phyloP scores from a whole-genome alignment of 2,329 filamentous ascomycete genomes.

The Diaporthe sp. region DNA sequence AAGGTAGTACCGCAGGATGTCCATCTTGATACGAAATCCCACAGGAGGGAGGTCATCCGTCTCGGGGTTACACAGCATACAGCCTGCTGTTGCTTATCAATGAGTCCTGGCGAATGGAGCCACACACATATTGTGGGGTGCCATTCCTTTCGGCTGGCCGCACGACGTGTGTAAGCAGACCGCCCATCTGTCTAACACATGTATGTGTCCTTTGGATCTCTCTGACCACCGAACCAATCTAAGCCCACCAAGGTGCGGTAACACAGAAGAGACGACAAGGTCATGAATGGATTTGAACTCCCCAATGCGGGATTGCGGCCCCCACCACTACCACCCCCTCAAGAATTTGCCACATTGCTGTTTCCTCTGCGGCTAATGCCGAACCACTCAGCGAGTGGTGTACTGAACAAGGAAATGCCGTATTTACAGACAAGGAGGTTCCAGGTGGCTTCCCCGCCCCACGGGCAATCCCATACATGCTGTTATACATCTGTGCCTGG shows the following conservation, averaged over 20 bases:
- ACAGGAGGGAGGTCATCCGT: neutral
- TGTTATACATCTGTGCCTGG: no score
- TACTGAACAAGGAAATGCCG: neutral
- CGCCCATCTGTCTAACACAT: neutral
- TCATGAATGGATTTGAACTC: neutral
- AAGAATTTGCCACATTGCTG: neutral
- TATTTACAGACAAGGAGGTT: neutral
- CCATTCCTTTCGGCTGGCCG: neutral
- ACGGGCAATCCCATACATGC: no score
- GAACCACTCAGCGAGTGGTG: neutral
- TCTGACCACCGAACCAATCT: slow-evolving; percentile 4
- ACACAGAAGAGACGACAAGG: neutral
- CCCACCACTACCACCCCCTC: neutral
- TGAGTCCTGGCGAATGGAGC: neutral
- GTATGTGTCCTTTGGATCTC: slow-evolving; percentile 12
- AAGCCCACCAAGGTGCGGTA: neutral
- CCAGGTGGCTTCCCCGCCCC: no score
- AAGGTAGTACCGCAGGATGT: neutral
- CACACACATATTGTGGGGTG: neutral
- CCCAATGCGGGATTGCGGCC: neutral
- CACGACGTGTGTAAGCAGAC: slow-evolving; percentile 10
- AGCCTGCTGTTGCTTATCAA: slow-evolving; percentile 13
- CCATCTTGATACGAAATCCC: neutral
- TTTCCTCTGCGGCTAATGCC: neutral
- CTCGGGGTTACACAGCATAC: slow-evolving; percentile 9